Percentiles rank a stretch among this genome's conserved stretches.
Conservation (phyloP, 108 stramenopile genomes). For the Stephanodiscus triporus region DNA sequence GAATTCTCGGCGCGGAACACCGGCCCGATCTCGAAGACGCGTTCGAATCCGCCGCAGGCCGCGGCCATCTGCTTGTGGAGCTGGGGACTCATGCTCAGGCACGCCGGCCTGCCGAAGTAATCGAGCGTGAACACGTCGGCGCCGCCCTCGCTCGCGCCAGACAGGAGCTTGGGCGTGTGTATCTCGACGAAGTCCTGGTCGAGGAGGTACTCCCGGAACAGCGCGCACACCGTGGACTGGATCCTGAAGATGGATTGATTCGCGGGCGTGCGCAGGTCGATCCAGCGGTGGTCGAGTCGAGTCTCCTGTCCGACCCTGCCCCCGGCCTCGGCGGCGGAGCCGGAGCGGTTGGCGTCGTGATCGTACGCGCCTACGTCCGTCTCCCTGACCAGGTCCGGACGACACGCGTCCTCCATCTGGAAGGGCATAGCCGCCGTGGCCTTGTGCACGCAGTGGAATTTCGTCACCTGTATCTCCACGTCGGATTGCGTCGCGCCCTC, state of each 20-base stretch:
- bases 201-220: constrained; percentile 93
- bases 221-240: constrained; percentile 92
- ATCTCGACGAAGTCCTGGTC: constrained; percentile 94
- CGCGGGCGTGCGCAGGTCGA: constrained; percentile 97
- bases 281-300: constrained; percentile 95
- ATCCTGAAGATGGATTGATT: constrained; percentile 98
- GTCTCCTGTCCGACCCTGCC: constrained; percentile 89
- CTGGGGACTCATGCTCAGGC: constrained; percentile 98
- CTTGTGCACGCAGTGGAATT: constrained; percentile 89
- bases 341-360: constrained; percentile 68
- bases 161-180: constrained; percentile 97
- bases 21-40: constrained; percentile 98
- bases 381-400: constrained; percentile 85
- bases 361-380: constrained; percentile 86
- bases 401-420: constrained; percentile 97
- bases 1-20: constrained; percentile 99
- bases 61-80: constrained; percentile 99
- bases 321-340: constrained; percentile 52
- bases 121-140: constrained; percentile 95
- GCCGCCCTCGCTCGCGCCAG: constrained; percentile 98
- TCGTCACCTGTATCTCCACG: constrained; percentile 90
- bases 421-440: constrained; percentile 90
- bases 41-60: constrained; percentile 98
- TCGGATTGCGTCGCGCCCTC: constrained; percentile 91
- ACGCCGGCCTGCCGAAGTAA: constrained; percentile 96